Conservation (phyloP, 108 stramenopile genomes). For the Cyclostephanos tholiformis region DNA sequence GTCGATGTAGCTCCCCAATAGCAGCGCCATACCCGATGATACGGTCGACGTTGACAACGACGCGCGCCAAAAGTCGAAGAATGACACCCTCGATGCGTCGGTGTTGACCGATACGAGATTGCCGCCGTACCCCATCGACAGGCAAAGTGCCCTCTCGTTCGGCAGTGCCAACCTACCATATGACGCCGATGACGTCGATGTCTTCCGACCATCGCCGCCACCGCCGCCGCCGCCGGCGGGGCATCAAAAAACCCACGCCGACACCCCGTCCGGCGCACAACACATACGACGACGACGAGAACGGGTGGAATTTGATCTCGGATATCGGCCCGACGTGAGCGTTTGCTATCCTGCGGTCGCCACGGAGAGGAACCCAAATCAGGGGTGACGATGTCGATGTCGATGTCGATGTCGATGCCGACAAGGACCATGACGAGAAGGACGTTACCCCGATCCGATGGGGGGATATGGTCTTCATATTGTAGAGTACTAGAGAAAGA, state of each 20-base stretch:
- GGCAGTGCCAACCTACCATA: conserved; percentile 32
- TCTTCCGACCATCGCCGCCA: background rate
- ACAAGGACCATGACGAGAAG: conserved; percentile 29
- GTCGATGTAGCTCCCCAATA: conserved; percentile 75
- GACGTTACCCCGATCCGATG: conserved; percentile 33
- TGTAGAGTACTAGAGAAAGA: too few species aligned
- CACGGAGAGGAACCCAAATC: conserved; percentile 41
- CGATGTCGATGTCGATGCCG: background rate
- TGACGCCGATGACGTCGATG: conserved; percentile 5
- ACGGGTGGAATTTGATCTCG: conserved; percentile 32
- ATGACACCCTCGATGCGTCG: conserved; percentile 66
- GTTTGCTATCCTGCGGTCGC: conserved; percentile 30
- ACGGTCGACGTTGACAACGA: background rate
- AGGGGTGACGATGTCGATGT: background rate
- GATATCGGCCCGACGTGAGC: conserved; percentile 46
- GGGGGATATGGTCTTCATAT: conserved; percentile 43
- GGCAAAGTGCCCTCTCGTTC: too few species aligned
- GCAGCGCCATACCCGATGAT: conserved; percentile 23
- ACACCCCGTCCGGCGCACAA: too few species aligned
- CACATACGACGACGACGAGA: conserved; percentile 19
- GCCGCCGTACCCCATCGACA: too few species aligned
- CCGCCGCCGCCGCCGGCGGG: background rate
- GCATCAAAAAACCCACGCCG: conserved; percentile 54
- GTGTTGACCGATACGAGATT: conserved; percentile 81
- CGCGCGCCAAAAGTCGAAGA: conserved; percentile 67